phyloP scores from a whole-genome alignment of 169 alveolate species.

The Plasmodium inui region DNA sequence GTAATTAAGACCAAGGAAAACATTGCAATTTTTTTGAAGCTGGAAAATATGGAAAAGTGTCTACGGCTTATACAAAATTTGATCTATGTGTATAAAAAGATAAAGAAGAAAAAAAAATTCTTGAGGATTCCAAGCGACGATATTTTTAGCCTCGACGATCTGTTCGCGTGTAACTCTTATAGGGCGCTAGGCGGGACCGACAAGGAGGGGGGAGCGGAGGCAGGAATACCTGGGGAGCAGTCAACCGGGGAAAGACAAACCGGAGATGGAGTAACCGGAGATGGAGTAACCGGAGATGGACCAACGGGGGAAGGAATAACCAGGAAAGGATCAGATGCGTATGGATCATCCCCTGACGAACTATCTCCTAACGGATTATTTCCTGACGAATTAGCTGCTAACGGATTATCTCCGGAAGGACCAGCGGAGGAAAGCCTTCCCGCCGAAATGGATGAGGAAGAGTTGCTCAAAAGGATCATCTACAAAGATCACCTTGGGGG shows the following conservation, averaged over 20 bases:
- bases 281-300: too few species aligned
- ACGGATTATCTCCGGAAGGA: not conserved
- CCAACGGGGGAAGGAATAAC: too few species aligned
- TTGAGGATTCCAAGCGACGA: not conserved
- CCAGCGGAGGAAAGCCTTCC: not conserved
- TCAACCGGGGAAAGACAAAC: not conserved
- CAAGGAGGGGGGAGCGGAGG: not conserved
- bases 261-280: too few species aligned
- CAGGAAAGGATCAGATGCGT: too few species aligned
- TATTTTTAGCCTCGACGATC: slow-evolving; percentile 13
- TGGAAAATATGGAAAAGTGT: slow-evolving; percentile 47
- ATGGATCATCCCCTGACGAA: too few species aligned
- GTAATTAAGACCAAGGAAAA: slow-evolving; percentile 68
- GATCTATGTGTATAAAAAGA: slow-evolving; percentile 40
- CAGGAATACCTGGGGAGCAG: not conserved
- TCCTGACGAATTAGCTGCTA: not conserved
- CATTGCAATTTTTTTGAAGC: slow-evolving; percentile 17
- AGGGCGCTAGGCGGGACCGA: not conserved
- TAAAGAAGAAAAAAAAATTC: slow-evolving; percentile 44
- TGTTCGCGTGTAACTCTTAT: slow-evolving; percentile 19
- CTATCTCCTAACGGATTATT: not conserved
- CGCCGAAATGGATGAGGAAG: not conserved
- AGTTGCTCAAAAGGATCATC: not conserved
- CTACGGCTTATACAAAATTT: slow-evolving; percentile 17
- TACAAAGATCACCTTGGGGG: slow-evolving; percentile 12